phyloP scores from a whole-genome alignment of 2,329 filamentous ascomycete genomes.

The Stemphylium beticola region DNA sequence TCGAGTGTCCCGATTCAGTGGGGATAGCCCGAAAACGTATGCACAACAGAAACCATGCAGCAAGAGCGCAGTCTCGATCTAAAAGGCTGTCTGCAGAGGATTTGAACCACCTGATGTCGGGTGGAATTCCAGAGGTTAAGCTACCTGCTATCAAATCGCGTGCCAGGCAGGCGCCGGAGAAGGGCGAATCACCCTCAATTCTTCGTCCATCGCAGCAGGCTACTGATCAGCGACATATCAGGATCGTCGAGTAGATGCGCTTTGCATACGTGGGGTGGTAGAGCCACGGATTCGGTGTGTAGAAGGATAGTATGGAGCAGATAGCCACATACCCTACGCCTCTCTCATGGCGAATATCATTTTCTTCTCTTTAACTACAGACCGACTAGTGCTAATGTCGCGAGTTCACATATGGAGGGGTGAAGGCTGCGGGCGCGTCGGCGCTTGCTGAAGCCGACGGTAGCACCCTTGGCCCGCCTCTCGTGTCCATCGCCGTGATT shows the following conservation, averaged over 20 bases:
- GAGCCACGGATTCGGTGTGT: neutral
- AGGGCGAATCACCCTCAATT: slow-evolving; percentile 14
- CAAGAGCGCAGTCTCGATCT: neutral
- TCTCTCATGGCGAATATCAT: no score
- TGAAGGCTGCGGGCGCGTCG: neutral
- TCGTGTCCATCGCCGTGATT: neutral
- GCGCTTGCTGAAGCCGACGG: neutral
- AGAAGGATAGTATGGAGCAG: neutral
- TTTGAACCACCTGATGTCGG: neutral
- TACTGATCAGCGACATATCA: slow-evolving; percentile 18
- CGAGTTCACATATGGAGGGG: neutral
- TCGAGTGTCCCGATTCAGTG: slow-evolving; percentile 31
- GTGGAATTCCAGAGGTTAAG: neutral
- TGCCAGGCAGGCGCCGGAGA: slow-evolving; percentile 17
- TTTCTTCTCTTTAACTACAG: neutral
- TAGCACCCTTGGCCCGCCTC: neutral
- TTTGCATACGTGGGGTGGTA: neutral
- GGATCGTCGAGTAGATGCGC: slow-evolving; percentile 23
- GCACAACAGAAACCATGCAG: slow-evolving; percentile 28
- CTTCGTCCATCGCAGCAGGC: neutral
- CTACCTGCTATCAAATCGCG: slow-evolving; percentile 13
- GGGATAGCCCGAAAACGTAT: slow-evolving; percentile 37
- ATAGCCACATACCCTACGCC: neutral
- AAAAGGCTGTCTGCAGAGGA: neutral
- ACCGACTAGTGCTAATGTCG: neutral